phyloP scores from a whole-genome alignment of 257 asterid genomes.

The Paraleonurus japonicus region DNA sequence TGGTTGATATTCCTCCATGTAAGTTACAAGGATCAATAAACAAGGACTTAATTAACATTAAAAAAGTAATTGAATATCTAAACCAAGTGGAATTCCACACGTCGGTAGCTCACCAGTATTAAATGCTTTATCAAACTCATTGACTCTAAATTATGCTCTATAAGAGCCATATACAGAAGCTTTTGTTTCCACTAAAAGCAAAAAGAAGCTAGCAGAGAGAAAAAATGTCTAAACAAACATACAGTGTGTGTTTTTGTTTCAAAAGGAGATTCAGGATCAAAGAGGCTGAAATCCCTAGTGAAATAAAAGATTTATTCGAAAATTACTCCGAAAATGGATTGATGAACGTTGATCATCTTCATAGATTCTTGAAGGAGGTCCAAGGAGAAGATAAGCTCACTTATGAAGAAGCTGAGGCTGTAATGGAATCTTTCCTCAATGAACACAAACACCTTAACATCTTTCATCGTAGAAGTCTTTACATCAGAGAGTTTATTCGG shows the following conservation, averaged over 20 bases:
- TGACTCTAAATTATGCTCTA: not conserved
- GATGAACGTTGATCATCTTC: slow-evolving; percentile 52
- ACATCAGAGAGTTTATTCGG: slow-evolving; percentile 50
- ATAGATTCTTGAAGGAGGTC: slow-evolving; percentile 56
- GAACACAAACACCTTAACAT: slow-evolving; percentile 52
- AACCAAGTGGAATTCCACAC: not conserved
- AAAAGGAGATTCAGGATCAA: slow-evolving; percentile 53
- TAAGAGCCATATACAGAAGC: not conserved
- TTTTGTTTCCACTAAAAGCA: not conserved
- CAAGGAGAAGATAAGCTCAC: slow-evolving; percentile 55
- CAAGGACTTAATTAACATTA: not conserved
- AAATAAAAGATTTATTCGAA: slow-evolving; percentile 48
- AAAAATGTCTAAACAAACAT: slow-evolving; percentile 68
- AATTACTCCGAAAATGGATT: slow-evolving; percentile 57
- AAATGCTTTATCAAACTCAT: not conserved
- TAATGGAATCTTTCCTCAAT: slow-evolving; percentile 43
- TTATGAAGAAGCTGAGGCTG: slow-evolving; percentile 44
- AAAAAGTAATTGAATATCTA: not conserved
- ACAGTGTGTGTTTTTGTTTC: slow-evolving; percentile 63
- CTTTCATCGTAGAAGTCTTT: slow-evolving; percentile 46
- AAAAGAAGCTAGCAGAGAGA: not conserved
- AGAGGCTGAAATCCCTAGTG: slow-evolving; percentile 62
- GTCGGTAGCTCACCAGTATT: not conserved
- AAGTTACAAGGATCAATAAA: not conserved
- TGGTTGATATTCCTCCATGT: slow-evolving; percentile 1